Evolutionary conservation across 2,329 filamentous ascomycete species (phyloP).

Genomic region (Xenoacremonium recifei): DNA sequence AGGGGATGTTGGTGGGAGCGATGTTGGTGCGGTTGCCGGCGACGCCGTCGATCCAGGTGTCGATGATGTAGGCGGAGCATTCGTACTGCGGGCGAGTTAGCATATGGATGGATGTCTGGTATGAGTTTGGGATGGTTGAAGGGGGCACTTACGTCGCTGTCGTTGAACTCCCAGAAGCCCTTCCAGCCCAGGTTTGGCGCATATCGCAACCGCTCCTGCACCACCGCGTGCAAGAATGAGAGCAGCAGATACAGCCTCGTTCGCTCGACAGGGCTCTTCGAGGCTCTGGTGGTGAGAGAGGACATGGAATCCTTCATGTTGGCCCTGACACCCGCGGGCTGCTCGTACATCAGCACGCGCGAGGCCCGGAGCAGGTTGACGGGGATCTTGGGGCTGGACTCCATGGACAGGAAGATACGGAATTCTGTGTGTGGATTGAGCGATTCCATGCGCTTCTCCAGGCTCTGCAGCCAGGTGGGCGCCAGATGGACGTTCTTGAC

Average conservation of each 20-base stretch:
- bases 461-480: conserved; percentile 91
- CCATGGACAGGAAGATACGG: conserved; percentile 96
- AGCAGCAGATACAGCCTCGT: conserved; percentile 85
- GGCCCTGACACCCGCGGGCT: conserved; percentile 90
- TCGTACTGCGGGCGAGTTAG: conserved; percentile 66
- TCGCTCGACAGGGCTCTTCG: conserved; percentile 86
- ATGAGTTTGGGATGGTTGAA: background rate
- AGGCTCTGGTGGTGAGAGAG: conserved; percentile 71
- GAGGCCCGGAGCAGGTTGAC: conserved; percentile 93
- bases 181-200: conserved; percentile 95
- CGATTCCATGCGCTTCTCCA: conserved; percentile 94
- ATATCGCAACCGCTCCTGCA: conserved; percentile 92
- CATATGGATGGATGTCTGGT: background rate
- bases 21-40: conserved; percentile 88
- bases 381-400: conserved; percentile 93
- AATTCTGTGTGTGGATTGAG: conserved; percentile 93
- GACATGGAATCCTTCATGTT: conserved; percentile 99
- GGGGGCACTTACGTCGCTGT: conserved; percentile 81
- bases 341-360: conserved; percentile 94
- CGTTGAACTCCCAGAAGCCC: conserved; percentile 99
- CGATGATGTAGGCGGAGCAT: conserved; percentile 93
- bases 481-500: conserved; percentile 99
- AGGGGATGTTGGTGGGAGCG: conserved; percentile 89
- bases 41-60: conserved; percentile 85
- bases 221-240: conserved; percentile 91